Base-by-base conservation (phyloP, 2,329 filamentous ascomycete species). In the Coniella vitis region DNA sequence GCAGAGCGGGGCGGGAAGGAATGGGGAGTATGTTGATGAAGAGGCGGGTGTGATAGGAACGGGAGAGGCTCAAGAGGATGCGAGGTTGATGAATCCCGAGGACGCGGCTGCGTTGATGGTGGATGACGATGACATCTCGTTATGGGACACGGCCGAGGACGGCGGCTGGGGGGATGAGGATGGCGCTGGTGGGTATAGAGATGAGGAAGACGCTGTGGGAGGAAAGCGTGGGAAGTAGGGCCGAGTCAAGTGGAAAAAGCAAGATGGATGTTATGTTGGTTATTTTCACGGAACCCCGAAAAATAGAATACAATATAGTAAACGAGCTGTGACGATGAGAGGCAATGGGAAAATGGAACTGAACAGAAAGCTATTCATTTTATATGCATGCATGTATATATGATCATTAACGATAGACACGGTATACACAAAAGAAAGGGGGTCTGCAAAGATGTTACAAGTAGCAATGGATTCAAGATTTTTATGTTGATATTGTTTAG, bases 81-180 rank as follows among this genome's bases (percentile, higher is more conserved):
- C 57, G 4, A 57, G 61, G 34, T 50, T 57, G 40, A 52, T 63
- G 54, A 52, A 66, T 48, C 56, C 61, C 19, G 57, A 63, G 41
- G 73, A 75, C 22, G 71, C 72, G 7, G 75, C 76, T 4, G 73
- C 73, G 25, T 61, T 79, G 35, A 77, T 80, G 74, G 72, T 51
- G 4, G 51, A 74, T 39, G 77, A 78, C 41, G 77, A 81, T 49
- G 77, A 81, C 54, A 74, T 81, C 47, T 79, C 76, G 25, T 63
- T 81, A 17, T 81, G 78, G 78, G 75, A 74, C 19, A 65, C 68
- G 19, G 67, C 64, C 20, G 65, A 63, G 19, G 65, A 63, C 31
- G 65, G 63, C 36, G 58, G 45, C 14, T 60, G 52, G 21, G 63
- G 65, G 37, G 62, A 66, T 13, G 65, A 68, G n/a, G 57, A 58